A percentile compares a stretch with the other conserved stretches of the same genome.
These are phyloP conservation scores for Isoetes taiwanensis DNA, from an alignment of 75 land plant species.

Conservation along the genomic window DNA sequence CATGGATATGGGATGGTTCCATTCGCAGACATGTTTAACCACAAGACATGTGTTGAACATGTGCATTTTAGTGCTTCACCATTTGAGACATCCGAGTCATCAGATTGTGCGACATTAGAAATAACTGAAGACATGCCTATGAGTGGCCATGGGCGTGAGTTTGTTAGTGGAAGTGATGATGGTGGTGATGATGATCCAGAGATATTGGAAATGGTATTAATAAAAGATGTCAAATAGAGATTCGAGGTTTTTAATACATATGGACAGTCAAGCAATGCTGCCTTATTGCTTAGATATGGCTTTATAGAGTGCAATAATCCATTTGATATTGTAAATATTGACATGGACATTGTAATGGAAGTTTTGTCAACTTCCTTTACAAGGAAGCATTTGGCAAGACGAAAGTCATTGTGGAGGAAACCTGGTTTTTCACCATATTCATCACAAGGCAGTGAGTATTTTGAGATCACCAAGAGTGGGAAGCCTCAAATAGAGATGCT, in stretches of 20 bases:
- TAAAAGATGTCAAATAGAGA: constrained; percentile 54
- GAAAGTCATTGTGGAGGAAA: constrained; percentile 57
- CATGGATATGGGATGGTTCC: constrained; percentile 98
- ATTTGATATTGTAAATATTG: constrained; percentile 75
- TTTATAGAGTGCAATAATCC: constrained; percentile 82
- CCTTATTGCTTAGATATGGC: constrained; percentile 76
- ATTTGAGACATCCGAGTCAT: too few species aligned
- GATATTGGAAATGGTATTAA: constrained; percentile 57
- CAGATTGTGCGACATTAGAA: background rate
- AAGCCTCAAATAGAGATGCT: constrained; percentile 70
- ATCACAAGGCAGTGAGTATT: constrained; percentile 62
- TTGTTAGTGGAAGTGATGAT: too few species aligned
- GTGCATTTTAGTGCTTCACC: constrained; percentile 42
- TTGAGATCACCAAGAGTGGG: constrained; percentile 61
- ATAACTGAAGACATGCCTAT: too few species aligned
- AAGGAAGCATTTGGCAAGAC: constrained; percentile 32
- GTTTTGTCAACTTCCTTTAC: constrained; percentile 42
- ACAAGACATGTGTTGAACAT: constrained; percentile 85
- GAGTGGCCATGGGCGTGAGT: too few species aligned
- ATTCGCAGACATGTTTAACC: constrained; percentile 89
- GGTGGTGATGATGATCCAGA: background rate
- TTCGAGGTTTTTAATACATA: constrained; percentile 90
- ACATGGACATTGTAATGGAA: constrained; percentile 35
- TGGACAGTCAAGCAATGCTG: constrained; percentile 78
- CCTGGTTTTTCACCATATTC: constrained; percentile 43